Evolutionary conservation across 345 rosid genomes (phyloP).

Genomic region (Hibiscus syriacus): DNA sequence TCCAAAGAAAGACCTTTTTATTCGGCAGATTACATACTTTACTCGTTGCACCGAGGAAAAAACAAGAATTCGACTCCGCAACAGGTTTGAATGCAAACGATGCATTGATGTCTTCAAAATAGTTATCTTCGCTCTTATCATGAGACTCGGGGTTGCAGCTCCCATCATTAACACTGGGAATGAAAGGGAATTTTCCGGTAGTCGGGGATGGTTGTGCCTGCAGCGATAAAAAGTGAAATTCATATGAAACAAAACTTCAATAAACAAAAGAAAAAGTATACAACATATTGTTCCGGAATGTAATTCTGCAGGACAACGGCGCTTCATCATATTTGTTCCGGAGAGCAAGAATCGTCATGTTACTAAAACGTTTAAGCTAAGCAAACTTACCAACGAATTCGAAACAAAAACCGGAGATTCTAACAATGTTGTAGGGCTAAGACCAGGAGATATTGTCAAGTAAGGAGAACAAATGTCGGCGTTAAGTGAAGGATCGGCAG

Average conservation of each 20-base stretch:
- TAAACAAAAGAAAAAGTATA: background rate
- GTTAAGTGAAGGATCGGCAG: conserved; percentile 40
- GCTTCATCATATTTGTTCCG: too few species aligned
- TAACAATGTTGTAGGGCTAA: conserved; percentile 84
- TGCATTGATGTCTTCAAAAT: conserved; percentile 44
- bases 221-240: conserved; percentile 13
- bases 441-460: conserved; percentile 76
- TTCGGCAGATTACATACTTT: conserved; percentile 40
- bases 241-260: background rate
- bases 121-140: conserved; percentile 49
- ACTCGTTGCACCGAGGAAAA: conserved; percentile 33
- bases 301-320: too few species aligned
- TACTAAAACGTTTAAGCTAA: background rate
- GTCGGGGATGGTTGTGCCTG: conserved; percentile 96
- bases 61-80: conserved; percentile 42
- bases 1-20: too few species aligned
- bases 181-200: conserved; percentile 68
- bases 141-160: conserved; percentile 26
- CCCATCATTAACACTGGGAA: conserved; percentile 36
- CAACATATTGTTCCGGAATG: too few species aligned
- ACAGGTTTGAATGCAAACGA: conserved; percentile 75
- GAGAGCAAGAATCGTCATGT: background rate
- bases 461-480: conserved; percentile 49
- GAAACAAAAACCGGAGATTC: conserved; percentile 84
- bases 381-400: conserved; percentile 51